Evolutionary conservation across 116 monocot species (phyloP).

Genomic region (Cymodocea nodosa): DNA sequence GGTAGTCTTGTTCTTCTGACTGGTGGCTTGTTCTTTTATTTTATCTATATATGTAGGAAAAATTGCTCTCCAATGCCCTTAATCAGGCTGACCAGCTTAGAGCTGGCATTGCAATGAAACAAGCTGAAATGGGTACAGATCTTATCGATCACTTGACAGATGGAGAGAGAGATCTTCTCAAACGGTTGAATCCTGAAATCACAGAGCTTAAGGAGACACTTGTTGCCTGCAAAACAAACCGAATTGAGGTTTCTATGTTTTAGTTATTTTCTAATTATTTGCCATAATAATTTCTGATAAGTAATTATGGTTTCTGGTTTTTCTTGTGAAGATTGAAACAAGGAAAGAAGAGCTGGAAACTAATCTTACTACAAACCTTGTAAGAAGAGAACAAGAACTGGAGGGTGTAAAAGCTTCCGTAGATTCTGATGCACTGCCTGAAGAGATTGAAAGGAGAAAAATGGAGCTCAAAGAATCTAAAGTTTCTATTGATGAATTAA

Average conservation of each 20-base stretch:
- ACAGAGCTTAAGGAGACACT: slow-evolving; percentile 87
- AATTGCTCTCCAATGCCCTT: slow-evolving; percentile 17
- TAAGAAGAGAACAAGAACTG: slow-evolving; percentile 73
- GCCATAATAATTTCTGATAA: slow-evolving; percentile 19
- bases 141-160: slow-evolving; percentile 89
- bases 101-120: slow-evolving; percentile 87
- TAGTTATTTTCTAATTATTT: not conserved
- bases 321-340: slow-evolving; percentile 61
- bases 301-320: not conserved
- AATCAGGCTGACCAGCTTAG: slow-evolving; percentile 86
- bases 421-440: slow-evolving; percentile 37
- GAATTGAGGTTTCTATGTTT: slow-evolving; percentile 54
- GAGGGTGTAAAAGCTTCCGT: slow-evolving; percentile 56
- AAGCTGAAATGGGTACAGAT: slow-evolving; percentile 97
- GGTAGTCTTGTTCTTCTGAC: not conserved
- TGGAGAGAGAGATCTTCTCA: slow-evolving; percentile 37
- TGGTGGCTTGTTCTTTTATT: not conserved
- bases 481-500: slow-evolving; percentile 51
- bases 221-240: slow-evolving; percentile 64
- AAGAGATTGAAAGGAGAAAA: slow-evolving; percentile 51
- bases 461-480: slow-evolving; percentile 56
- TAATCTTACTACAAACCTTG: slow-evolving; percentile 89
- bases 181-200: slow-evolving; percentile 90
- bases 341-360: slow-evolving; percentile 95
- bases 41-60: slow-evolving; percentile 5